A percentile compares a stretch with the other conserved stretches of the same genome.
phyloP scores from a whole-genome alignment of 2,329 filamentous ascomycete species.

The Fusarium cicatricum region DNA sequence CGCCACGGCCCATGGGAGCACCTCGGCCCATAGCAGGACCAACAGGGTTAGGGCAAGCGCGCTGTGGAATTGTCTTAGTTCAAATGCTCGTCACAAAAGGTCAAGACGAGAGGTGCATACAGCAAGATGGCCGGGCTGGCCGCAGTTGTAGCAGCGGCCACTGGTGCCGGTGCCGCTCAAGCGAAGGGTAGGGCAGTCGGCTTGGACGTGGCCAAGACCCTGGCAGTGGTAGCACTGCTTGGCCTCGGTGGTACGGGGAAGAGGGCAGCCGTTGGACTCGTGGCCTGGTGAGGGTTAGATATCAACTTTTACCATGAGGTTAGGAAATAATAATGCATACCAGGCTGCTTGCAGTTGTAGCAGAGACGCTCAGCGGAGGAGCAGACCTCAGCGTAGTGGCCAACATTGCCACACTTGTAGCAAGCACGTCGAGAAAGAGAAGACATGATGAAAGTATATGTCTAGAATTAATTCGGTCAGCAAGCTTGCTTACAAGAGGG shows the following conservation, averaged over 20 bases:
- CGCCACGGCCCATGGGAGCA: conserved; percentile 73
- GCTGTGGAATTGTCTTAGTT: conserved; percentile 55
- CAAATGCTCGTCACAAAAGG: not conserved
- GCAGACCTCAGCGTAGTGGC: conserved; percentile 89
- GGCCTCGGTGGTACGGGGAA: conserved; percentile 94
- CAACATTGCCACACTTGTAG: conserved; percentile 85
- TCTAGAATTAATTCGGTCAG: conserved; percentile 26
- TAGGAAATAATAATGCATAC: conserved; percentile 48
- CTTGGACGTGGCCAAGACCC: conserved; percentile 96
- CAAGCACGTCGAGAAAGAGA: conserved; percentile 83
- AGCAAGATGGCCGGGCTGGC: conserved; percentile 90
- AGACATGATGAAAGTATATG: conserved; percentile 68
- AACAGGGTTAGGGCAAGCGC: conserved; percentile 82
- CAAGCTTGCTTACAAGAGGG: not conserved
- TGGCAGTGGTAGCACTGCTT: conserved; percentile 99
- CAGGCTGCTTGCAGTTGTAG: conserved; percentile 98
- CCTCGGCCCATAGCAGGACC: conserved; percentile 69
- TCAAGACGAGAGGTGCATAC: conserved; percentile 58
- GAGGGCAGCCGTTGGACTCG: conserved; percentile 97
- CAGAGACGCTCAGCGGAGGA: conserved; percentile 97
- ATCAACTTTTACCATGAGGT: not conserved
- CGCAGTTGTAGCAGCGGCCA: conserved; percentile 97
- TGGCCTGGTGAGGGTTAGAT: conserved; percentile 63
- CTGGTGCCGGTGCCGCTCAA: conserved; percentile 83
- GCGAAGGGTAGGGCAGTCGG: conserved; percentile 96